phyloP scores from a whole-genome alignment of 495 filamentous ascomycete genomes.

The Hypoxylon crocopeplum region DNA sequence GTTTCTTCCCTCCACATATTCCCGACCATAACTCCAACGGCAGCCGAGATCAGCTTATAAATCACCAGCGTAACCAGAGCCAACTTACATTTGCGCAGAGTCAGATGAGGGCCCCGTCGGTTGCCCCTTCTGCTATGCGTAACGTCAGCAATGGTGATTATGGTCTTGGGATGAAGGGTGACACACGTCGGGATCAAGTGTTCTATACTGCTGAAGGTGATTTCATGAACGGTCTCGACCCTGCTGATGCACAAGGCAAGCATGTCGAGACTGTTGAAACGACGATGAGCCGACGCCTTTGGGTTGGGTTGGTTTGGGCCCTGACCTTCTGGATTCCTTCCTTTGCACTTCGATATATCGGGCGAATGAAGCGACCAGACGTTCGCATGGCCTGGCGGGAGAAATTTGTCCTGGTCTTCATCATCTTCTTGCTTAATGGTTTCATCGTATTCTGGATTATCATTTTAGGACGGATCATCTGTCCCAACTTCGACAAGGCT shows the following conservation, averaged over 20 bases:
- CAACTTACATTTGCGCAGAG: slow-evolving; percentile 66
- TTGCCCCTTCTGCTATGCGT: slow-evolving; percentile 74
- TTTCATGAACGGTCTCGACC: slow-evolving; percentile 65
- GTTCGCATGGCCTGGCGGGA: slow-evolving; percentile 97
- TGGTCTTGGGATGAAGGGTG: slow-evolving; percentile 85
- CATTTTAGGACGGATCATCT: slow-evolving; percentile 81
- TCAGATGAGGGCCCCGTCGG: slow-evolving; percentile 66
- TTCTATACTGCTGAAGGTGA: slow-evolving; percentile 71
- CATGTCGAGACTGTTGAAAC: slow-evolving; percentile 75
- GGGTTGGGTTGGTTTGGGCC: slow-evolving; percentile 83
- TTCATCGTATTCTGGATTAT: slow-evolving; percentile 93
- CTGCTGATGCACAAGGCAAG: slow-evolving; percentile 77
- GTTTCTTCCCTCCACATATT: slow-evolving; percentile 71
- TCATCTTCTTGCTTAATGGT: slow-evolving; percentile 86
- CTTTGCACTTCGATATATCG: slow-evolving; percentile 76
- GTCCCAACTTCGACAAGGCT: slow-evolving; percentile 89
- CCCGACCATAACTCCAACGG: slow-evolving; percentile 67
- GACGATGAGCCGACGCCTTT: slow-evolving; percentile 68
- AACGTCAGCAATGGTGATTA: slow-evolving; percentile 78
- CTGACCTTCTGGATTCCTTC: slow-evolving; percentile 96
- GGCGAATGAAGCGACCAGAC: slow-evolving; percentile 96
- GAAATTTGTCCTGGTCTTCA: slow-evolving; percentile 79
- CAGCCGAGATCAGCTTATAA: slow-evolving; percentile 74
- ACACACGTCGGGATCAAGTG: slow-evolving; percentile 72
- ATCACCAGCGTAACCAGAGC: slow-evolving; percentile 62